Evolutionary conservation across 2,329 filamentous ascomycete species (phyloP).

Genomic region (Cordyceps tenuipes): DNA sequence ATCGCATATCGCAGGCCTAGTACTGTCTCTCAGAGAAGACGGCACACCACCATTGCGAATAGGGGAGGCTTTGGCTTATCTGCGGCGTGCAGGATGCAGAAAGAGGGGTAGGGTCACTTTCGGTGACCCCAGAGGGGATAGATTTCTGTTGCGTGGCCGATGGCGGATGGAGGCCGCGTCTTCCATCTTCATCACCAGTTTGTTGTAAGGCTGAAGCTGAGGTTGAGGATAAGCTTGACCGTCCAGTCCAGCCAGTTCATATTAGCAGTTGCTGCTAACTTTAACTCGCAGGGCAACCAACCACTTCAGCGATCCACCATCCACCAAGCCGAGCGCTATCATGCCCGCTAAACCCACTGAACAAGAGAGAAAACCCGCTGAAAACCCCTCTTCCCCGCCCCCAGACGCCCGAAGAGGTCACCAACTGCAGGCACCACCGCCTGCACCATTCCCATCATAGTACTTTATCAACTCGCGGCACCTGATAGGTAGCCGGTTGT

Average conservation of each 20-base stretch:
- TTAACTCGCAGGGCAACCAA: not conserved
- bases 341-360: not conserved
- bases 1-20: not conserved
- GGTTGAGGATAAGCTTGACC: not conserved
- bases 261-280: not conserved
- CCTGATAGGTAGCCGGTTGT: not conserved
- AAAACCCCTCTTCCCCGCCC: not conserved
- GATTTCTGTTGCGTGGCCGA: not conserved
- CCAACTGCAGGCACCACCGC: slow-evolving; percentile 1
- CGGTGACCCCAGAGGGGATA: not conserved
- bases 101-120: not conserved
- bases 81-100: not conserved
- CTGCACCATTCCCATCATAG: not conserved
- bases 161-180: not conserved
- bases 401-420: not conserved
- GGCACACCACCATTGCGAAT: not conserved
- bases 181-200: not conserved
- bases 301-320: not conserved
- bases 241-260: not conserved
- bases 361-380: not conserved
- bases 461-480: not conserved
- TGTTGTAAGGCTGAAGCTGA: slow-evolving; percentile 10
- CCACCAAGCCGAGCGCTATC: not conserved
- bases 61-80: not conserved
- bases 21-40: not conserved